Conservation (phyloP, 148 eudicot genomes). For the Camellia lanceoleosa region DNA sequence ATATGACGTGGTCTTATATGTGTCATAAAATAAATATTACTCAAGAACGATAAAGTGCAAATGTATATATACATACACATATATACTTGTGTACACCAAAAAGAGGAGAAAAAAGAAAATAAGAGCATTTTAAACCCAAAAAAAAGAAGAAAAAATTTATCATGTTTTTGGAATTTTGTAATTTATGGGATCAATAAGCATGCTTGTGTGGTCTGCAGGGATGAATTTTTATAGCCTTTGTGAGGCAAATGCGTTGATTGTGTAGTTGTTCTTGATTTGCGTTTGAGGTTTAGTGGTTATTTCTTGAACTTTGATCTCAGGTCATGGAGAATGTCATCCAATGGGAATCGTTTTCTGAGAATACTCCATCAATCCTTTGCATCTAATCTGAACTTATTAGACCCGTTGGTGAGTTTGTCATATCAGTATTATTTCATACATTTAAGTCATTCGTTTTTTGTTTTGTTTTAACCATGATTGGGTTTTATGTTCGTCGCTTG, state of each 20-base stretch:
- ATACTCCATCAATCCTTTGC: slow-evolving; percentile 61
- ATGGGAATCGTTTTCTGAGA: slow-evolving; percentile 75
- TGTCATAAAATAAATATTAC: background rate
- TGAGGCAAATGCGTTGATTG: background rate
- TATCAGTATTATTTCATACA: background rate
- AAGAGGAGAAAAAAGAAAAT: background rate
- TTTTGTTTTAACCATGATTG: background rate
- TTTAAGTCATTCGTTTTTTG: background rate
- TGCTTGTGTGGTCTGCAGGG: background rate
- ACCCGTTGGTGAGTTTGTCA: slow-evolving; percentile 63
- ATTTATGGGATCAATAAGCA: background rate
- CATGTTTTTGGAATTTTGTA: background rate
- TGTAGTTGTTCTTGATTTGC: background rate
- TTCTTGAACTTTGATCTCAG: slow-evolving; percentile 19
- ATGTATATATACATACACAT: background rate
- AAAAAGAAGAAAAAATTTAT: background rate
- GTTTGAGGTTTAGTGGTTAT: background rate
- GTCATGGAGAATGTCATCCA: slow-evolving; percentile 53
- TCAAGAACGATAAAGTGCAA: background rate
- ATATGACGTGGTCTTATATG: background rate
- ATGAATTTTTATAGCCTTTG: background rate
- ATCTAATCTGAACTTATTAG: slow-evolving; percentile 56
- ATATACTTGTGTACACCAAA: background rate
- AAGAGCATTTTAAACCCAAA: background rate
- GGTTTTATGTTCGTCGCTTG: background rate